Conservation (phyloP, 2,329 filamentous ascomycete species). For the Paracamarosporium sp. region DNA sequence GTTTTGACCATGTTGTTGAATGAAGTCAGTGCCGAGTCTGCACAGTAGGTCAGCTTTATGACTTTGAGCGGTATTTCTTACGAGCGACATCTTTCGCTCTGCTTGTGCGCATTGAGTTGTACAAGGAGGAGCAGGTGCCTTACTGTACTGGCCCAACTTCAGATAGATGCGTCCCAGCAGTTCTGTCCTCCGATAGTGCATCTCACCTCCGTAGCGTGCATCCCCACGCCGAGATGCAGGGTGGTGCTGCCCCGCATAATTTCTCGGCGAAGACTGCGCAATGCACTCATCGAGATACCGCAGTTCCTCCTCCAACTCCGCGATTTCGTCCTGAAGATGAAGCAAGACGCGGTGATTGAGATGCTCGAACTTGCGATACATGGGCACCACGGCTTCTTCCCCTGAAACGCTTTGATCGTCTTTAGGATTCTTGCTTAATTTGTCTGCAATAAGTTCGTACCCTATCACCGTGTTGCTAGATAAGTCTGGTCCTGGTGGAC, state of each 20-base stretch:
- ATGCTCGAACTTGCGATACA: constrained; percentile 83
- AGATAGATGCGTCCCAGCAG: constrained; percentile 68
- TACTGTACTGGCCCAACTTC: constrained; percentile 74
- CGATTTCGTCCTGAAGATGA: constrained; percentile 84
- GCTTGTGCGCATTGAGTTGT: not conserved
- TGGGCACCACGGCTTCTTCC: constrained; percentile 54
- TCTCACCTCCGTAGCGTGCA: constrained; percentile 59
- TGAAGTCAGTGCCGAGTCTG: constrained; percentile 62
- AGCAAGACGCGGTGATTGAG: constrained; percentile 83
- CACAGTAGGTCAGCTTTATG: constrained; percentile 19
- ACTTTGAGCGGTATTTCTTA: not conserved
- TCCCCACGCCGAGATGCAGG: constrained; percentile 69
- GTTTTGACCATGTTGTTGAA: constrained; percentile 62
- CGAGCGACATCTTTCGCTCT: not conserved
- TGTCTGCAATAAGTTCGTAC: constrained; percentile 47
- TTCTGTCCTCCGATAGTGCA: constrained; percentile 67
- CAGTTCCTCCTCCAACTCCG: constrained; percentile 80
- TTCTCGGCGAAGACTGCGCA: constrained; percentile 46
- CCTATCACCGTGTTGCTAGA: constrained; percentile 40
- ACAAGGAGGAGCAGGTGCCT: constrained; percentile 10
- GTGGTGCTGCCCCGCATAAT: constrained; percentile 33
- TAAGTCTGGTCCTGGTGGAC: constrained; percentile 28
- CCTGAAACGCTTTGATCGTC: constrained; percentile 23
- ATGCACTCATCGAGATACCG: constrained; percentile 70
- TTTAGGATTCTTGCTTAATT: constrained; percentile 39